Conservation (phyloP, 2,329 filamentous ascomycete species). For the Calonectria pseudoreteaudii region DNA sequence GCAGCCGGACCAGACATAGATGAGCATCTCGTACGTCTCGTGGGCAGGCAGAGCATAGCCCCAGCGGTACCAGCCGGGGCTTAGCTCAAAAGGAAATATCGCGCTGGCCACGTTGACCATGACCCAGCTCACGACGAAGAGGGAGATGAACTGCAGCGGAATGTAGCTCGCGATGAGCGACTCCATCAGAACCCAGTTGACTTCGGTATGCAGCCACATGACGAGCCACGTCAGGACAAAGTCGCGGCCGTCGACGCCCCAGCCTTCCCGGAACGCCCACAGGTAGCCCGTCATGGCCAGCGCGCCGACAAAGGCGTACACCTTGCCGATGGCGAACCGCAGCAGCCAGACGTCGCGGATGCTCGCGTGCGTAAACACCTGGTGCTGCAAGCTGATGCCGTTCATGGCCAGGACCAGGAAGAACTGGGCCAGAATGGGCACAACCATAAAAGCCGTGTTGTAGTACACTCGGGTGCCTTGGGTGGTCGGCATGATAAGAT, state of each 20-base stretch:
- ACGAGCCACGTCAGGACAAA: constrained; percentile 44
- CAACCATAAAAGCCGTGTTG: constrained; percentile 54
- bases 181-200: constrained; percentile 58
- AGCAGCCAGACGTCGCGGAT: constrained; percentile 41
- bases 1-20: constrained; percentile 58
- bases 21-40: constrained; percentile 48
- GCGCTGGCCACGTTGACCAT: constrained; percentile 53
- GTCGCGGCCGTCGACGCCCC: constrained; percentile 50
- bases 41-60: constrained; percentile 52
- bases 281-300: constrained; percentile 54
- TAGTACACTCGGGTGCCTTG: constrained; percentile 50
- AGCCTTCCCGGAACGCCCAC: constrained; percentile 57
- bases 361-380: constrained; percentile 32
- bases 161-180: constrained; percentile 41
- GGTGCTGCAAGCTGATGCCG: constrained; percentile 35
- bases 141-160: constrained; percentile 51
- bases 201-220: constrained; percentile 54
- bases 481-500: constrained; percentile 47
- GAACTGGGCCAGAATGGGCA: constrained; percentile 48
- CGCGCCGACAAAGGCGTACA: constrained; percentile 50
- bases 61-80: constrained; percentile 53
- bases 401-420: constrained; percentile 43
- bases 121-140: constrained; percentile 57
- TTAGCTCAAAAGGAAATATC: constrained; percentile 52
- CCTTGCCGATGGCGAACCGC: constrained; percentile 42